Base-by-base conservation (phyloP, 2,329 filamentous ascomycete genomes). In the Clonostachys sp. region DNA sequence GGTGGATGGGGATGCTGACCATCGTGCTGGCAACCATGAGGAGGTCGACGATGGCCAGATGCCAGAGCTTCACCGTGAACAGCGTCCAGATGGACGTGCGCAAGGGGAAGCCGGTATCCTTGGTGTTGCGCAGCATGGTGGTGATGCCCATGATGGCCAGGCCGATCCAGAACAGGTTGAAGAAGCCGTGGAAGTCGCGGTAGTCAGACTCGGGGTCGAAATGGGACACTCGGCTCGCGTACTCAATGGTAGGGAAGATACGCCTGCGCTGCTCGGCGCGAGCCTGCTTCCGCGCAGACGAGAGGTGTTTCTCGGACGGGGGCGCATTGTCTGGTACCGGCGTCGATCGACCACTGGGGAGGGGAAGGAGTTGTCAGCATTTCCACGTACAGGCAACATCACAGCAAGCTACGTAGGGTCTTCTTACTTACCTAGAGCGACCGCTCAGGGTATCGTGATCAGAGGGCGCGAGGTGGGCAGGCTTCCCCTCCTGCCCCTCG, bases 161-260 rank as follows among this genome's bases (percentile, higher is more conserved):
- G 10, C 90, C 90, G 54, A 99, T 92, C 94, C 94, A 99, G 71
- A 99, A 99, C 36, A 99, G 80, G 46, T 94, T 89, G 71, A 96
- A 99, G 78, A 99, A 99, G 62, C 94, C 94, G 58, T 90, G 84
- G 65, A 99, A 99, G 67, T 99, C 91, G 60, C 84, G 84, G 65
- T 97, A 91, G 60, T 96, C 91, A 66, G 89, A 95, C 44, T 82
- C 79, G 0, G 91, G 91, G 62, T 99, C 94, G 63, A 99, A 96
- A 70, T 99, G 92, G 16, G 92, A 97, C 18, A 97, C 86, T 48
- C 94, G 87, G 50, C 87, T 86, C 39, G 89, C 81, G 70, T 92
- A 99, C 60, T 96, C 89, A 62, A 95, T 91, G 18, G 89, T 94
- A 18, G 95, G 92, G 64, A 97, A 99, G 55, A 96, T 76, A 56